phyloP scores from a whole-genome alignment of 163 green algal species.

The Scenedesmus sp. region DNA sequence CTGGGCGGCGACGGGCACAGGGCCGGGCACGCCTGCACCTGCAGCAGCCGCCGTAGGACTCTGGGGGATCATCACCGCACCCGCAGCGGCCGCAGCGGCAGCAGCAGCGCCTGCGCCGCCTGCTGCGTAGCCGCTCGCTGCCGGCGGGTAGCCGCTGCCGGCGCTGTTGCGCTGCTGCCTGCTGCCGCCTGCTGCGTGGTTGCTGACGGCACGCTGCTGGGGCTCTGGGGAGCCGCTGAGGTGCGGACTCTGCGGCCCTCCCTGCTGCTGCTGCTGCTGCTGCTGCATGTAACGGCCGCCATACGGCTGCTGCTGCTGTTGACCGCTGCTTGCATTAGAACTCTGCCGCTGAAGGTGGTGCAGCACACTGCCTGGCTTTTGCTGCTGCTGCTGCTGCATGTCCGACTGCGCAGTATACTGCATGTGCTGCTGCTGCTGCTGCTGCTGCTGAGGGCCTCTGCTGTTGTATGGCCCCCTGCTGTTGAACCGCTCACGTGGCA shows the following conservation, averaged over 20 bases:
- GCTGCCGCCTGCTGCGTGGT: constrained; percentile 23
- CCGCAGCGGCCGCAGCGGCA: background rate
- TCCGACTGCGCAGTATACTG: background rate
- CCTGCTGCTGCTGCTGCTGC: constrained; percentile 6
- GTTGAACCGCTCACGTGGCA: background rate
- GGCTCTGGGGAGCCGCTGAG: background rate
- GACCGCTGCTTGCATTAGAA: background rate
- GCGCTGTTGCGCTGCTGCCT: background rate
- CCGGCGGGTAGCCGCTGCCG: background rate
- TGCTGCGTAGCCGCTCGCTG: background rate
- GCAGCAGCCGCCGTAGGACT: constrained; percentile 30
- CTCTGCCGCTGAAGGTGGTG: constrained; percentile 6
- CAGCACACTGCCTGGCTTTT: background rate
- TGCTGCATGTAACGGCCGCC: background rate
- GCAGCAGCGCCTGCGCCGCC: background rate
- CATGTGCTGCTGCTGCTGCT: constrained; percentile 14
- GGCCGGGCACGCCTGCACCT: background rate
- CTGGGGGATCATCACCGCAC: background rate
- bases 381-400: constrained; percentile 33
- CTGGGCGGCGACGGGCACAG: background rate
- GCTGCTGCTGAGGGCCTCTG: background rate
- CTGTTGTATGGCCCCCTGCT: background rate
- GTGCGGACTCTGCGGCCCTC: background rate
- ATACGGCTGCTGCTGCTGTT: constrained; percentile 21
- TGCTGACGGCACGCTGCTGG: background rate